Percentiles rank a stretch among this genome's conserved stretches.
Evolutionary conservation across 106 monocot genomes (phyloP).

Genomic region (Acorus calamus): DNA sequence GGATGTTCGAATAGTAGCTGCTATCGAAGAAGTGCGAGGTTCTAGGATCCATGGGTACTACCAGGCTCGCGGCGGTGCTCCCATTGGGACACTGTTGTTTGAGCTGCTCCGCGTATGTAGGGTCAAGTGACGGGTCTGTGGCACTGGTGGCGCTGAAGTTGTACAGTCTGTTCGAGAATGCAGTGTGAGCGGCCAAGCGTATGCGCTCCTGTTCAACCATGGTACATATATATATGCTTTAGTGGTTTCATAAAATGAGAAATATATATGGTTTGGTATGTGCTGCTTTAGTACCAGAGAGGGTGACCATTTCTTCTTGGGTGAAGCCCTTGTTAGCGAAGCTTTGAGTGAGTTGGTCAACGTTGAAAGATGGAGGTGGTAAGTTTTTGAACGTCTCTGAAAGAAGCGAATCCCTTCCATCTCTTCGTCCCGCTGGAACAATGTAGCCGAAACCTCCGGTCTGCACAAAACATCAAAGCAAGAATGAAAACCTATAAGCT

Average conservation of each 20-base stretch:
- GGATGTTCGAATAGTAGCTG: conserved; percentile 24
- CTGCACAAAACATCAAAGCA: conserved; percentile 3
- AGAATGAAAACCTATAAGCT: too few species aligned
- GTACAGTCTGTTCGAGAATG: conserved; percentile 29
- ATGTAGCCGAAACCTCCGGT: conserved; percentile 14
- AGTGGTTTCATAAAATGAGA: neutral
- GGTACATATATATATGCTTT: neutral
- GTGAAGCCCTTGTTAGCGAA: conserved; percentile 32
- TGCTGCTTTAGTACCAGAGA: conserved; percentile 14
- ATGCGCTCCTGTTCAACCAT: conserved; percentile 44
- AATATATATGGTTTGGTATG: neutral
- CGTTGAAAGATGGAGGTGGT: conserved; percentile 15
- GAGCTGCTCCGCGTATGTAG: conserved; percentile 19
- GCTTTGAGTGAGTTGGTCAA: conserved; percentile 23
- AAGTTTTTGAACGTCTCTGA: conserved; percentile 27
- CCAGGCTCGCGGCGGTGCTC: neutral
- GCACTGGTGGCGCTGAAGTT: conserved; percentile 20
- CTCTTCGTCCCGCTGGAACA: conserved; percentile 41
- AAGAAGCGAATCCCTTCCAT: conserved; percentile 29
- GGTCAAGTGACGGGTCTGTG: conserved; percentile 32
- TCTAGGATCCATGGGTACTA: conserved; percentile 26
- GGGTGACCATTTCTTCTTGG: conserved; percentile 35
- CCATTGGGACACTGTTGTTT: conserved; percentile 28
- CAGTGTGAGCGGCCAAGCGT: conserved; percentile 37
- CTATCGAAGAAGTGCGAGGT: conserved; percentile 32